Base-by-base conservation (phyloP, 208 protist species). In the Trichomonas tenax region DNA sequence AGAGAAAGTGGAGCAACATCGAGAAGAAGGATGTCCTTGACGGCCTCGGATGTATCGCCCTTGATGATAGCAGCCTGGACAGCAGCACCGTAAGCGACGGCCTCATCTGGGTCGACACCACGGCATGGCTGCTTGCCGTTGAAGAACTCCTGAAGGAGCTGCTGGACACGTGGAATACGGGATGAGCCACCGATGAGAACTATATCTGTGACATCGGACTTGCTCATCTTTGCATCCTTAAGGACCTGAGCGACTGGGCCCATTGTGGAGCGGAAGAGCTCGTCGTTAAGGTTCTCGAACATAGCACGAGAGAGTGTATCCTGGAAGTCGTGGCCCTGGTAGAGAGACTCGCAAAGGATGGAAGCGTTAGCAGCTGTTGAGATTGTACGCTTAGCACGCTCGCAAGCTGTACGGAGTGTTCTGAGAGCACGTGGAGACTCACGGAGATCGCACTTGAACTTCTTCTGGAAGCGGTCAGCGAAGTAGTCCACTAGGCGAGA, bases 401-500 rank as follows among this genome's bases (percentile, higher is more conserved):
- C 98, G 96, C 97, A 98, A 36, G 97, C 97, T 36, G 98, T 98
- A 45, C 98, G 95, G 26, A 99, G 96, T 90, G 98, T 97, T 95
- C 98, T 96, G 15, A 98, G 49, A 46, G 98, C 96, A 95, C 98
- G 97, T 72, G 96, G 45, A 96, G 97, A 98, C 95, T 96, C 97
- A 58, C 96, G 97, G 72, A 98, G 40, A 96, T 98, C 98, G 96
- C 98, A 98, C 90, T 97, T 97, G 97, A 98, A 96, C 97, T 98
- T 98, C 48, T 97, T 88, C 97, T 98, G 98, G 98, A 99, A 99
- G 97, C 99, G 98, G 81, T 98, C 98, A 31, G 98, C 97, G 96
- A 99, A 99, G 98, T 99, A 99, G 96, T 99, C 97, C 46, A 99
- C 98, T 23, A 99, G 96, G 96, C 98, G 98, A 97, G 98, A 99